phyloP scores from a whole-genome alignment of 2,329 filamentous ascomycete genomes.

The Microascus cirrosus region DNA sequence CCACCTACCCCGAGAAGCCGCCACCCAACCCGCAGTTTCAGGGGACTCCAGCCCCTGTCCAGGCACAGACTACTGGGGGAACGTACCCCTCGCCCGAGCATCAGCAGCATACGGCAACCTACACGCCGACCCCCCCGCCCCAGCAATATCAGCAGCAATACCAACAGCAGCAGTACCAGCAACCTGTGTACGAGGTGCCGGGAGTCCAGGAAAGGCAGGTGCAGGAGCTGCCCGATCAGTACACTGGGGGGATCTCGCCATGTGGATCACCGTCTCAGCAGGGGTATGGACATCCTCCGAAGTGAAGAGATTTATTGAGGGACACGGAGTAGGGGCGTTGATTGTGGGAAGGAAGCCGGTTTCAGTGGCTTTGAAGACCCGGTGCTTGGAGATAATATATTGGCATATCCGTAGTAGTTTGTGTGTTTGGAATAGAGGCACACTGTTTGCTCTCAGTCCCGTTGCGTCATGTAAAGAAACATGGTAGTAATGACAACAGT shows the following conservation, averaged over 20 bases:
- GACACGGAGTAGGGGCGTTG: background rate
- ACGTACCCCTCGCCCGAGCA: background rate
- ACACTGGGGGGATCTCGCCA: background rate
- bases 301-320: background rate
- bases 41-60: background rate
- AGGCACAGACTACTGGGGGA: slow-evolving; percentile 12
- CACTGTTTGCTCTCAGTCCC: no score
- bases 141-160: background rate
- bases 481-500: no score
- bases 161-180: background rate
- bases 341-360: background rate
- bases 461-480: no score
- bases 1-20: slow-evolving; percentile 19
- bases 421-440: background rate
- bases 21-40: background rate
- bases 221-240: slow-evolving; percentile 3
- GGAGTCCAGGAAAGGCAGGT: background rate
- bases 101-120: background rate
- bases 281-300: background rate
- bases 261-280: background rate
- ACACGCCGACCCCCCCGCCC: background rate
- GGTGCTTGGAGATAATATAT: background rate
- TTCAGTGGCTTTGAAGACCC: no score
- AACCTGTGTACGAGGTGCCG: slow-evolving; percentile 1
- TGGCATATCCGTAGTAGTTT: background rate